Percentiles rank a stretch among this genome's conserved stretches.
phyloP scores from a whole-genome alignment of 257 asterid genomes.

The Lantana camara region DNA sequence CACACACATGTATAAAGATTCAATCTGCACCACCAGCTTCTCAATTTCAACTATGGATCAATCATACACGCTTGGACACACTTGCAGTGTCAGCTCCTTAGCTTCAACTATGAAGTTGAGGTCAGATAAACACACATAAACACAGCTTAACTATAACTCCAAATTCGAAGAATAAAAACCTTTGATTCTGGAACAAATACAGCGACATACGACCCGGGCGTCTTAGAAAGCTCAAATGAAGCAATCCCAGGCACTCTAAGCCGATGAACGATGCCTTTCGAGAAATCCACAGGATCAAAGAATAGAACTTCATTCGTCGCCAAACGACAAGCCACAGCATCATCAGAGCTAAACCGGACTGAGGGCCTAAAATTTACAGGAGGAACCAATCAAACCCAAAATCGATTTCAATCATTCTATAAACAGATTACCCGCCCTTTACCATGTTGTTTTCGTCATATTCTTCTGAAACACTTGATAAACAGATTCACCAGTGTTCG shows the following conservation, averaged over 20 bases:
- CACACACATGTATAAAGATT: too few relatives aligned
- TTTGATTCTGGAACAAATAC: conserved; percentile 91
- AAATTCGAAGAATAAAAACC: conserved; percentile 43
- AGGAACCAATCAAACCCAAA: conserved; percentile 20
- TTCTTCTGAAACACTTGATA: conserved; percentile 76
- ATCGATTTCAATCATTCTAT: neutral
- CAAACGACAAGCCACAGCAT: conserved; percentile 76
- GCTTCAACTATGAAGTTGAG: conserved; percentile 3
- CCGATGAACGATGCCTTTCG: conserved; percentile 71
- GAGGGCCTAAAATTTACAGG: conserved; percentile 60
- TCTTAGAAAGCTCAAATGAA: conserved; percentile 80
- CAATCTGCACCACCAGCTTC: neutral
- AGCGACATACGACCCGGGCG: conserved; percentile 74
- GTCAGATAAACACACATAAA: too few relatives aligned
- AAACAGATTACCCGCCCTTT: conserved; percentile 22
- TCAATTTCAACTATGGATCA: too few relatives aligned
- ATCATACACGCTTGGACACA: too few relatives aligned
- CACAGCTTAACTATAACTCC: neutral
- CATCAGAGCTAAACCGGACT: conserved; percentile 68
- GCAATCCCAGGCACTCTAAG: conserved; percentile 89
- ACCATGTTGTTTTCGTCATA: conserved; percentile 87
- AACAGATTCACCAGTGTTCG: conserved; percentile 68
- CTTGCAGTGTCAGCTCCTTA: too few relatives aligned
- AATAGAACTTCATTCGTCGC: conserved; percentile 89
- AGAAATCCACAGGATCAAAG: conserved; percentile 72